These are phyloP conservation scores for Phytophthora litchii DNA, from an alignment of 352 stramenopile species.

Conservation along the genomic window DNA sequence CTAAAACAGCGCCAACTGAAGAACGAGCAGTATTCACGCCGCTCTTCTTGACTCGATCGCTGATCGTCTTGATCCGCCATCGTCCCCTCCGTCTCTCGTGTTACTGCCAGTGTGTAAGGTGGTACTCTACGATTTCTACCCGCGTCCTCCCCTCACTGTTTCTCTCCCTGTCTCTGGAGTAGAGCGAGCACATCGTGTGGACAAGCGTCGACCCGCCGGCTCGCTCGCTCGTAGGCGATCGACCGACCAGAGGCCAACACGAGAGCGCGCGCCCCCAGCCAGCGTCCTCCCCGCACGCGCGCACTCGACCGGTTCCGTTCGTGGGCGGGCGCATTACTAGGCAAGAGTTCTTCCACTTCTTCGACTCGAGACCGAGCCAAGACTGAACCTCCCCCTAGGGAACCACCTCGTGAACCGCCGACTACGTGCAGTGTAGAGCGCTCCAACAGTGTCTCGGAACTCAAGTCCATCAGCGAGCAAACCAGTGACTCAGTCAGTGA, in stretches of 20 bases:
- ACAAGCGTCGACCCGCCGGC: slow-evolving; percentile 7
- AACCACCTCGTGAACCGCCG: neutral
- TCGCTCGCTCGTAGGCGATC: slow-evolving; percentile 14
- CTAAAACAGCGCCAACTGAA: neutral
- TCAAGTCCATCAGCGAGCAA: slow-evolving; percentile 11
- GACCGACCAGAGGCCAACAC: slow-evolving; percentile 30
- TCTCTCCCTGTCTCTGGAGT: slow-evolving; percentile 8
- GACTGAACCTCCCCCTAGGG: slow-evolving; percentile 18
- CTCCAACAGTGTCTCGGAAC: slow-evolving; percentile 15
- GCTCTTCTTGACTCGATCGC: neutral
- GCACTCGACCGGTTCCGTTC: slow-evolving; percentile 38
- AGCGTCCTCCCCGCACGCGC: slow-evolving; percentile 30
- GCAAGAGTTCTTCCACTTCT: slow-evolving; percentile 9
- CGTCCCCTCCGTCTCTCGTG: slow-evolving; percentile 5
- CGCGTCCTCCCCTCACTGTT: slow-evolving; percentile 5
- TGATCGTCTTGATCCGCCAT: slow-evolving; percentile 1
- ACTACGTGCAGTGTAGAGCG: slow-evolving; percentile 6
- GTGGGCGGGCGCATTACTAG: slow-evolving; percentile 35
- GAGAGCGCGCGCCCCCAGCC: slow-evolving; percentile 22
- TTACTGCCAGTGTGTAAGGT: slow-evolving; percentile 21
- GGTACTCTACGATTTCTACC: slow-evolving; percentile 1
- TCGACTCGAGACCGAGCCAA: slow-evolving; percentile 13
- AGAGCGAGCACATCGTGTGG: slow-evolving; percentile 6
- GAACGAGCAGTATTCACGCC: neutral
- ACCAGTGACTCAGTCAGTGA: slow-evolving; percentile 12